Evolutionary conservation across 2,329 filamentous ascomycete species (phyloP).

Genomic region (Pseudopithomyces maydicus): DNA sequence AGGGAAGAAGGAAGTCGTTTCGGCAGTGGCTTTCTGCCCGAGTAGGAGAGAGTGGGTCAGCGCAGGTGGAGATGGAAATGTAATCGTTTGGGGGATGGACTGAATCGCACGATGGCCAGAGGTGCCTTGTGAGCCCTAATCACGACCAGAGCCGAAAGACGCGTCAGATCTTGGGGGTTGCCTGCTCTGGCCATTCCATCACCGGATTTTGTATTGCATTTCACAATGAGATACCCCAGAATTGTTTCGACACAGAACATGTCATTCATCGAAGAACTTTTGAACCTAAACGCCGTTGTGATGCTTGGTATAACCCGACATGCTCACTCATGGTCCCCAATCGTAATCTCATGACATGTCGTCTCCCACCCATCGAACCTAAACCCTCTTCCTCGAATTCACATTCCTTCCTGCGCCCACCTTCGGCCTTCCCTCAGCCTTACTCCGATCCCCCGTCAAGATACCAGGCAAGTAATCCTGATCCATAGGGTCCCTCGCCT

Average conservation of each 20-base stretch:
- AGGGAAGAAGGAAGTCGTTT: conserved; percentile 52
- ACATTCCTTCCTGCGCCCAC: conserved; percentile 86
- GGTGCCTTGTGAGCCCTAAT: background rate
- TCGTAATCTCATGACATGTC: conserved; percentile 4
- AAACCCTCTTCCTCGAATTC: conserved; percentile 72
- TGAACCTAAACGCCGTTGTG: conserved; percentile 6
- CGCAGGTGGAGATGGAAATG: conserved; percentile 55
- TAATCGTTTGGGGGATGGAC: conserved; percentile 40
- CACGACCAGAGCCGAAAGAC: background rate
- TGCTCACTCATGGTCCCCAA: background rate
- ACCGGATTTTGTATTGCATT: background rate
- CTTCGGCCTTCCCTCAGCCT: conserved; percentile 69
- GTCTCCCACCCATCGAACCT: background rate
- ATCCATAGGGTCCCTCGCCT: conserved; percentile 87
- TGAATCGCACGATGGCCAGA: too few species aligned
- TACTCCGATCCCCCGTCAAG: conserved; percentile 76
- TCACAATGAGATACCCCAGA: conserved; percentile 7
- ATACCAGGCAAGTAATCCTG: conserved; percentile 89
- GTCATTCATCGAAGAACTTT: background rate
- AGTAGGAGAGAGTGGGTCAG: conserved; percentile 54
- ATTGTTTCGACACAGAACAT: background rate
- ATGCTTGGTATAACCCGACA: conserved; percentile 10
- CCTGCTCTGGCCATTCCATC: background rate
- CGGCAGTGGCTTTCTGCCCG: conserved; percentile 54
- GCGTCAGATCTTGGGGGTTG: background rate